A percentile compares a stretch with the other conserved stretches of the same genome.
Evolutionary conservation across 164 flowering plant genomes (phyloP).

Genomic region (Dillenia turbinata): DNA sequence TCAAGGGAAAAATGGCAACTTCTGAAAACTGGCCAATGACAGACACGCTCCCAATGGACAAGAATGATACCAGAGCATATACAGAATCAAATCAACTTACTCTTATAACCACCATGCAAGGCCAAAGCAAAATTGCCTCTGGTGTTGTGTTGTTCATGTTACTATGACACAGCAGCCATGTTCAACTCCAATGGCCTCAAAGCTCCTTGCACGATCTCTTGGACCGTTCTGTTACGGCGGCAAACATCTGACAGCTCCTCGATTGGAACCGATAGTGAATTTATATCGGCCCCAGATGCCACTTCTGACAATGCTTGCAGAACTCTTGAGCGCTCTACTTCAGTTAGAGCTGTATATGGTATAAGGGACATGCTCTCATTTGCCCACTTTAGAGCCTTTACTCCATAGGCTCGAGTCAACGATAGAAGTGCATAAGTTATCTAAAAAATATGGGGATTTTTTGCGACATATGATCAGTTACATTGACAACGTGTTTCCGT

Average conservation of each 20-base stretch:
- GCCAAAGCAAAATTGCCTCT: constrained; percentile 25
- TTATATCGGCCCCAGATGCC: constrained; percentile 58
- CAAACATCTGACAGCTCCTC: constrained; percentile 93
- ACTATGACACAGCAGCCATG: constrained; percentile 45
- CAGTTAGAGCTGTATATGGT: constrained; percentile 77
- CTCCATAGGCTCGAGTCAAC: constrained; percentile 61
- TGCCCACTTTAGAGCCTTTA: constrained; percentile 79
- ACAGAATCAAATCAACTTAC: too few species aligned
- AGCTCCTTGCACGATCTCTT: constrained; percentile 92
- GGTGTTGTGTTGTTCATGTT: constrained; percentile 1
- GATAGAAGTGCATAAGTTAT: constrained; percentile 68
- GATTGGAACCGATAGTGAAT: constrained; percentile 41
- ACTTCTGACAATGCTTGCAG: constrained; percentile 74
- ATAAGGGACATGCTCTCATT: constrained; percentile 54
- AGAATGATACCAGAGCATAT: too few species aligned
- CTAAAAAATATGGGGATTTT: constrained; percentile 25
- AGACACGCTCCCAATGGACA: too few species aligned
- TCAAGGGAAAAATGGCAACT: too few species aligned
- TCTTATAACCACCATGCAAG: neutral
- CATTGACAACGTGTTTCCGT: neutral
- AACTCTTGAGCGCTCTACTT: constrained; percentile 65
- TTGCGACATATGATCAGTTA: neutral
- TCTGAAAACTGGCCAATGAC: too few species aligned
- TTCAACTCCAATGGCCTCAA: constrained; percentile 83
- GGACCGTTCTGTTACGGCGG: constrained; percentile 84